Percentiles rank a stretch among this genome's conserved stretches.
These are phyloP conservation scores for Phytopythium boreale DNA, from an alignment of 352 stramenopile genomes.

Conservation along the genomic window DNA sequence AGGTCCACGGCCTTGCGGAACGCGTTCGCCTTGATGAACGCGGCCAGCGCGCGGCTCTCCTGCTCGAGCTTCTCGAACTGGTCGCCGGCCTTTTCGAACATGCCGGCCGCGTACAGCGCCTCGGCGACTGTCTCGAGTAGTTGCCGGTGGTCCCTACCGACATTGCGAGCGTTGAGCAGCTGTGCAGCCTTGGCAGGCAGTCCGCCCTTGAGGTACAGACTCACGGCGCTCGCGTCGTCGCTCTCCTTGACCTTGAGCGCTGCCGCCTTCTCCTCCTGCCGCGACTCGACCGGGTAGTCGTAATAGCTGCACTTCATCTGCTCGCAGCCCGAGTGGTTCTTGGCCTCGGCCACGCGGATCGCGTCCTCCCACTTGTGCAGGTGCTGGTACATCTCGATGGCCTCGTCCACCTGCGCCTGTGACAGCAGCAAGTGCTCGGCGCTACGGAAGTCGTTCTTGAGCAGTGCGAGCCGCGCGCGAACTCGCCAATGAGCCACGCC, in stretches of 20 bases:
- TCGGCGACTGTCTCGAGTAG: constrained; percentile 90
- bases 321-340: constrained; percentile 69
- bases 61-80: constrained; percentile 95
- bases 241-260: constrained; percentile 90
- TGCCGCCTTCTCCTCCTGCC: constrained; percentile 91
- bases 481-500: constrained; percentile 87
- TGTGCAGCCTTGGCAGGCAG: constrained; percentile 88
- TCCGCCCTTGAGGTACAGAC: constrained; percentile 92
- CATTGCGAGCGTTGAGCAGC: constrained; percentile 84
- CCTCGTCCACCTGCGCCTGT: constrained; percentile 90
- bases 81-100: constrained; percentile 93
- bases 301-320: constrained; percentile 92
- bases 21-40: constrained; percentile 91
- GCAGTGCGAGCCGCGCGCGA: constrained; percentile 70
- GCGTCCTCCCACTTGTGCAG: constrained; percentile 94
- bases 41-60: constrained; percentile 84
- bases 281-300: constrained; percentile 90
- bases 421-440: constrained; percentile 91
- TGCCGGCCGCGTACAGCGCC: constrained; percentile 83
- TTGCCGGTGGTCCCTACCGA: constrained; percentile 83
- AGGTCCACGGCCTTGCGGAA: constrained; percentile 93
- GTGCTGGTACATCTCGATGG: constrained; percentile 94
- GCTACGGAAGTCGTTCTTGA: constrained; percentile 89
- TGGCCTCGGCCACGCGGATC: constrained; percentile 89
- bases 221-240: constrained; percentile 88